A percentile compares a stretch with the other conserved stretches of the same genome.
phyloP scores from a whole-genome alignment of 179 eudicot species.

The Spinacia oleracea region DNA sequence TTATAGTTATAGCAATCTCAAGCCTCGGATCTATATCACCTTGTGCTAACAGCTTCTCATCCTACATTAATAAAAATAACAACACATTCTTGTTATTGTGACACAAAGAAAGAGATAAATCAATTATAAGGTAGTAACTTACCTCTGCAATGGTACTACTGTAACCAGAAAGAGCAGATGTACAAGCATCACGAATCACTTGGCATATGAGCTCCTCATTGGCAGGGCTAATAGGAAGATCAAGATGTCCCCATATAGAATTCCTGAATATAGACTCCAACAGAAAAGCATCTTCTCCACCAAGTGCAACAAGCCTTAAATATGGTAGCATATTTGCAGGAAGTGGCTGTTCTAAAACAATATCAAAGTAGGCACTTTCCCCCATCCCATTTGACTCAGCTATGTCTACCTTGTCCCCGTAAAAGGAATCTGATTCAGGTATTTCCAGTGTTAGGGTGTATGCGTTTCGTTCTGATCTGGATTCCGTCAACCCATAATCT shows the following conservation, averaged over 20 bases:
- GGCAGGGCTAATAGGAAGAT: conserved; percentile 74
- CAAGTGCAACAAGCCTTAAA: conserved; percentile 80
- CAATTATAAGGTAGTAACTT: conserved; percentile 3
- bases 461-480: conserved; percentile 58
- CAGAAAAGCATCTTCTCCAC: conserved; percentile 86
- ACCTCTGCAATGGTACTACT: conserved; percentile 85
- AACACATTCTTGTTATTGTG: conserved; percentile 3
- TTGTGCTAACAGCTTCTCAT: conserved; percentile 62
- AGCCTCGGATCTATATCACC: conserved; percentile 51
- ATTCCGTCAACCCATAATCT: conserved; percentile 89
- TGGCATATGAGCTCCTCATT: conserved; percentile 86
- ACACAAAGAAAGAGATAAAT: too few species aligned
- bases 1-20: conserved; percentile 54
- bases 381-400: conserved; percentile 82
- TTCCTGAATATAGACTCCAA: conserved; percentile 85
- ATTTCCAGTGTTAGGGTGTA: conserved; percentile 85
- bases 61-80: conserved; percentile 63
- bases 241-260: conserved; percentile 72
- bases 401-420: conserved; percentile 87
- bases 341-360: conserved; percentile 63
- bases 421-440: conserved; percentile 75
- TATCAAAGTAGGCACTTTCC: conserved; percentile 80
- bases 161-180: conserved; percentile 76
- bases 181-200: conserved; percentile 71
- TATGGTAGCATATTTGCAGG: conserved; percentile 74